Conservation (phyloP, 345 rosid genomes). For the Syzygium aqueum region DNA sequence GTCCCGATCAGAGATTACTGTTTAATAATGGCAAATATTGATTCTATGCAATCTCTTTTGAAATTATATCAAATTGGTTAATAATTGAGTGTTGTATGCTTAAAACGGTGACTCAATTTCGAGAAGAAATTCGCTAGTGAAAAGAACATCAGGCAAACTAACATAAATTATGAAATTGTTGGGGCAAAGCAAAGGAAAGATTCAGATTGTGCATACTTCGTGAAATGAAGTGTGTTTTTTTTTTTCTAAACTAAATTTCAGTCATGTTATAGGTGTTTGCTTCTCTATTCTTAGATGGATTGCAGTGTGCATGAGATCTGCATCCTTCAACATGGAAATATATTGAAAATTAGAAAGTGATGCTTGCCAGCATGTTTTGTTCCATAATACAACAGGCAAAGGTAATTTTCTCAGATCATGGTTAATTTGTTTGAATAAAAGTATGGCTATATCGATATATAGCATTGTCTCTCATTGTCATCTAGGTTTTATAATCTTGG, state of each 20-base stretch:
- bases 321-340: not conserved
- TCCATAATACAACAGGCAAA: not conserved
- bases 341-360: not conserved
- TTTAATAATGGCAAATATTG: not conserved
- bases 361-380: not conserved
- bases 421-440: not conserved
- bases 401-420: not conserved
- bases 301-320: not conserved
- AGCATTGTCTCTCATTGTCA: not conserved
- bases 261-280: not conserved
- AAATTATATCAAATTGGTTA: not conserved
- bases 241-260: not conserved
- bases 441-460: not conserved
- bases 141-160: not conserved
- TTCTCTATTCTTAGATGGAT: not conserved
- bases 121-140: not conserved
- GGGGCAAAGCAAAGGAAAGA: not conserved
- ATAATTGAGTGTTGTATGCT: not conserved
- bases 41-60: not conserved
- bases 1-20: not conserved
- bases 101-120: not conserved
- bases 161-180: not conserved
- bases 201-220: not conserved
- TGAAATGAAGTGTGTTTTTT: not conserved
- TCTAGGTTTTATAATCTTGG: not conserved